A percentile compares a stretch with the other conserved stretches of the same genome.
These are phyloP conservation scores for Chlorella vulgaris DNA, from an alignment of 139 green algal species.

Conservation along the genomic window DNA sequence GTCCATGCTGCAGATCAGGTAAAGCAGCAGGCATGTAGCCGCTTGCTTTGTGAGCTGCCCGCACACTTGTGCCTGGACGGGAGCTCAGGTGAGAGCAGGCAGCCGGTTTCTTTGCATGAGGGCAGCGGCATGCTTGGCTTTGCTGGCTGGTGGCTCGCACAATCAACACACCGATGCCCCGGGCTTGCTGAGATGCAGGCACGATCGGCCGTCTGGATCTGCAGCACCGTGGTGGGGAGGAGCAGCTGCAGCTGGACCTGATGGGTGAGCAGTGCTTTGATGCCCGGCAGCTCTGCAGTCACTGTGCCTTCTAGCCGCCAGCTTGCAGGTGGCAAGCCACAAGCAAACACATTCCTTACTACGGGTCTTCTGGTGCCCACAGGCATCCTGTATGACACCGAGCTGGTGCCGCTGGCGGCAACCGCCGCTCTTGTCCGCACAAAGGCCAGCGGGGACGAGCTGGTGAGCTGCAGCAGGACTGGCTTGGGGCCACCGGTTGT, in stretches of 20 bases:
- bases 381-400: slow-evolving; percentile 21
- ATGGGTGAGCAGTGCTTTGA: background rate
- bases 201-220: background rate
- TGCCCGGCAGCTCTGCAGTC: too few species aligned
- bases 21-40: background rate
- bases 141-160: too few species aligned
- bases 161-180: too few species aligned
- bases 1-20: background rate
- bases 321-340: too few species aligned
- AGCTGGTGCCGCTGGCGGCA: slow-evolving; percentile 16
- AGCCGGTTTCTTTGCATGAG: background rate
- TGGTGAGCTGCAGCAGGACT: slow-evolving; percentile 10
- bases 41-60: slow-evolving; percentile 12
- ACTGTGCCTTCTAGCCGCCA: too few species aligned
- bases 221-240: too few species aligned
- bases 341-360: background rate
- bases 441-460: background rate
- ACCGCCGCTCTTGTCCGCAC: background rate
- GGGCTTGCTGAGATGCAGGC: background rate
- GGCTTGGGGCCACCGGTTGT: too few species aligned
- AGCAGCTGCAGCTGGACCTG: slow-evolving; percentile 11
- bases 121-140: background rate
- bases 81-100: background rate
- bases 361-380: background rate
- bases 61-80: slow-evolving; percentile 8